Conservation (phyloP, 192 early-diverging fungal species). For the Podila epicladia region DNA sequence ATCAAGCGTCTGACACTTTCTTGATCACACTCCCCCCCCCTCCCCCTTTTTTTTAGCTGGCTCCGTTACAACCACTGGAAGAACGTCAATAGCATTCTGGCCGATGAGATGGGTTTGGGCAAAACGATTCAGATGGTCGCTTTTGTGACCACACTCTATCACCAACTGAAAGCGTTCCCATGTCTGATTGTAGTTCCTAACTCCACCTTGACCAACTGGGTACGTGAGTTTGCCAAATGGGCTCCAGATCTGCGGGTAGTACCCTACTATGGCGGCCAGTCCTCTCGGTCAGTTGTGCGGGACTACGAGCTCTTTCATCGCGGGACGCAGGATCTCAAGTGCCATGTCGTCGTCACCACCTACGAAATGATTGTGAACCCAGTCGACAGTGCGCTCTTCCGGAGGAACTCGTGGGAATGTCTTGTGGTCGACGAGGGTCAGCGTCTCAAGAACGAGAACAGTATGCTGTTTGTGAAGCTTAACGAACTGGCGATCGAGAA, state of each 20-base stretch:
- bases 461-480: conserved; percentile 64
- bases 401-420: conserved; percentile 63
- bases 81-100: conserved; percentile 67
- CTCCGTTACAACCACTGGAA: conserved; percentile 73
- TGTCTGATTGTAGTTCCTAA: conserved; percentile 76
- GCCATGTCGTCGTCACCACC: conserved; percentile 76
- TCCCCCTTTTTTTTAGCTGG: conserved; percentile 61
- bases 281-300: conserved; percentile 55
- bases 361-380: conserved; percentile 67
- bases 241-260: conserved; percentile 68
- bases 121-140: conserved; percentile 82
- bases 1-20: not conserved
- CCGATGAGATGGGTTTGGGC: conserved; percentile 83
- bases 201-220: conserved; percentile 73
- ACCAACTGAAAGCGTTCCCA: conserved; percentile 60
- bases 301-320: conserved; percentile 63
- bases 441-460: conserved; percentile 77
- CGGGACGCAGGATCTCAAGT: conserved; percentile 51
- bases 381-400: conserved; percentile 56
- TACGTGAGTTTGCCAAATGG: conserved; percentile 78
- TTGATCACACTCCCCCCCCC: not conserved
- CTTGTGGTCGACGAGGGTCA: conserved; percentile 83
- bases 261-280: conserved; percentile 61
- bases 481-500: conserved; percentile 60
- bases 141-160: conserved; percentile 60